These are phyloP conservation scores for Syzygium malaccense DNA, from an alignment of 441 rosid species.

Conservation along the genomic window DNA sequence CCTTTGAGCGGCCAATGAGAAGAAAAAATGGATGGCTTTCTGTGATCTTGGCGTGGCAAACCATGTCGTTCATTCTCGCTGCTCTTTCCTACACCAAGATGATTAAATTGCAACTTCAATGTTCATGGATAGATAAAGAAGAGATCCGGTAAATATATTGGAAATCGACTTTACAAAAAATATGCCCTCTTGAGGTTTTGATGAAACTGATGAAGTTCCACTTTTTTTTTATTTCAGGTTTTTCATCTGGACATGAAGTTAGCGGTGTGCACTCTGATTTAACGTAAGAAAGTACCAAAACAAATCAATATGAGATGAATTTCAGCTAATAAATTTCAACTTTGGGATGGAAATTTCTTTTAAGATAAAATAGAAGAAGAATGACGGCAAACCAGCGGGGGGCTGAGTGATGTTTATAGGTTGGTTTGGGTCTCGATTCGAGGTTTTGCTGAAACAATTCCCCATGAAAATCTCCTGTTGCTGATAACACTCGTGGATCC, in stretches of 20 bases:
- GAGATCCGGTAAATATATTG: not conserved
- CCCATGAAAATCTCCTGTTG: not conserved
- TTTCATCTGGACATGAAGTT: not conserved
- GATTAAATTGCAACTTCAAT: not conserved
- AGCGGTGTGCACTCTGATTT: not conserved
- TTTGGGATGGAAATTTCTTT: not conserved
- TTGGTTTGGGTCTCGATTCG: slow-evolving; percentile 1
- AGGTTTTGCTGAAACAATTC: not conserved
- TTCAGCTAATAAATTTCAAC: not conserved
- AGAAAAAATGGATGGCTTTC: not conserved
- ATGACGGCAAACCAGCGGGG: slow-evolving; percentile 8
- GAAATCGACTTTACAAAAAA: not conserved
- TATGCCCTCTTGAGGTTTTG: not conserved
- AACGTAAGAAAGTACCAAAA: not conserved
- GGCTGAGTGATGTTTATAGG: not conserved
- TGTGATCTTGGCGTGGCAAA: not conserved
- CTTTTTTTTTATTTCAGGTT: not conserved
- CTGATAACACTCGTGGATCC: not conserved
- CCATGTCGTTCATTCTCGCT: not conserved
- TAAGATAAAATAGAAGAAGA: not conserved
- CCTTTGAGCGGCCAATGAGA: not conserved
- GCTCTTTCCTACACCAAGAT: slow-evolving; percentile 8
- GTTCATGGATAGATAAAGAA: not conserved
- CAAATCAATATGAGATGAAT: not conserved
- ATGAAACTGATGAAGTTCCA: not conserved